Evolutionary conservation across 2,329 filamentous ascomycete genomes (phyloP), one percentile per base, ranked within the genome.

Genomic region (Diaporthe sp.): DNA sequence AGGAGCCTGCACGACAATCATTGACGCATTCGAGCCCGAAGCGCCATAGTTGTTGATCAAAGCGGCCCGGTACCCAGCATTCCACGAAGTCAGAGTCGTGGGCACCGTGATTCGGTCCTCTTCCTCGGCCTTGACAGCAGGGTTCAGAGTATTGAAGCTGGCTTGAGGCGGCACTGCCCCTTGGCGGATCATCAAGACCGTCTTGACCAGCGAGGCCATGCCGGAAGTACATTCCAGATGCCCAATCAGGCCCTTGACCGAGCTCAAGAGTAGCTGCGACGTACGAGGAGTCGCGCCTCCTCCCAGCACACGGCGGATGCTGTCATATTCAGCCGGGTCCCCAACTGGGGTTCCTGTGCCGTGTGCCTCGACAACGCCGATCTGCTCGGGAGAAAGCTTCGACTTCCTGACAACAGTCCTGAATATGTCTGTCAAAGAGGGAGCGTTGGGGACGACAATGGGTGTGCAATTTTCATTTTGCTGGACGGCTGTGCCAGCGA

Each of bases 1-100:
- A 17, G 9, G 51, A 8, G 3, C 7, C 6, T 89, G 87, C 76
- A 89, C 86, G 17, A 91, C 73, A 9, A 90, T 77, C 51, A 91
- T 78, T 9, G 85, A 85, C 10, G 88, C 89, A 78, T 92, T 92
- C 8, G 89, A 89, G 69, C 90, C 90, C 25, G 88, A 88, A 22
- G 89, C 89, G 58, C 85, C 84, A 76, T 89, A 90, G 81, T 88
- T 89, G 82, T 91, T 91, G 57, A 72, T 31, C 55, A 72, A 42
- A 4, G 42, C 37, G 10, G 12, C 19, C 5, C n/a, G 39, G 10
- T 28, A 51, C 1, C 19, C 25, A 15, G 9, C 28, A 8, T 5
- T 9, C 58, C 70, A 51, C 2, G 44, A 58, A 4, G 10, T 25
- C 4, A 51, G 55, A 2, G 2, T 17, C 2, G 53, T 49, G 3